A percentile compares a stretch with the other conserved stretches of the same genome.
Evolutionary conservation across 1,284 basidiomycete genomes (phyloP).

Genomic region (Paramarasmius palmivorus): DNA sequence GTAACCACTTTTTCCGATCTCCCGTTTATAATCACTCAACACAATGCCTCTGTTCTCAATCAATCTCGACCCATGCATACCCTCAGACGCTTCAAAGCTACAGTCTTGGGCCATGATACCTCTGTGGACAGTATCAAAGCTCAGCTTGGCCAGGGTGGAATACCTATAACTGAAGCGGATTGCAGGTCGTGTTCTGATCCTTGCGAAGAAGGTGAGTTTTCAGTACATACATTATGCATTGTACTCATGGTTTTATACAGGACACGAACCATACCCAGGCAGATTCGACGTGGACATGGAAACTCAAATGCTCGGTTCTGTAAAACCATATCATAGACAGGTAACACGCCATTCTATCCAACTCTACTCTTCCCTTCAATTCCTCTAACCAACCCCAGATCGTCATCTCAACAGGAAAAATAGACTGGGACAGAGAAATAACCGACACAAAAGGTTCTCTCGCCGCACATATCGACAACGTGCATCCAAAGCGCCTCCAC

Average conservation of each 20-base stretch:
- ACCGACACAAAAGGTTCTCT: slow-evolving; percentile 68
- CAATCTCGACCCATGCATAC: slow-evolving; percentile 33
- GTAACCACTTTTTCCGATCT: background rate
- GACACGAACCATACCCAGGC: slow-evolving; percentile 71
- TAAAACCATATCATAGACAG: slow-evolving; percentile 81
- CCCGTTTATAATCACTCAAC: slow-evolving; percentile 2
- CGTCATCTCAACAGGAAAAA: slow-evolving; percentile 85
- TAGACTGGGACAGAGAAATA: slow-evolving; percentile 83
- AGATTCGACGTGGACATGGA: slow-evolving; percentile 78
- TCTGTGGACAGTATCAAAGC: slow-evolving; percentile 34
- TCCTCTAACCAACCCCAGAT: slow-evolving; percentile 55
- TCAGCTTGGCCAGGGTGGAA: slow-evolving; percentile 47
- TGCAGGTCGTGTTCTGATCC: slow-evolving; percentile 80
- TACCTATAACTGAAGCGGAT: slow-evolving; percentile 70
- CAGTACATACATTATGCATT: background rate
- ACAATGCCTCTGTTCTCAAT: slow-evolving; percentile 1
- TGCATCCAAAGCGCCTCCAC: slow-evolving; percentile 20
- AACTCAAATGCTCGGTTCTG: slow-evolving; percentile 77
- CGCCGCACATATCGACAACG: slow-evolving; percentile 52
- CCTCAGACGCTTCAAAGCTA: slow-evolving; percentile 35
- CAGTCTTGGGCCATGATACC: slow-evolving; percentile 36
- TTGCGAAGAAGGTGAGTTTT: slow-evolving; percentile 63
- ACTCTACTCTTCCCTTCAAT: slow-evolving; percentile 8
- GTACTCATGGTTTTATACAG: slow-evolving; percentile 24
- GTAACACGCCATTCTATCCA: slow-evolving; percentile 31